Base-by-base conservation (phyloP, 768 basidiomycete species). In the Pleurotus djamor region DNA sequence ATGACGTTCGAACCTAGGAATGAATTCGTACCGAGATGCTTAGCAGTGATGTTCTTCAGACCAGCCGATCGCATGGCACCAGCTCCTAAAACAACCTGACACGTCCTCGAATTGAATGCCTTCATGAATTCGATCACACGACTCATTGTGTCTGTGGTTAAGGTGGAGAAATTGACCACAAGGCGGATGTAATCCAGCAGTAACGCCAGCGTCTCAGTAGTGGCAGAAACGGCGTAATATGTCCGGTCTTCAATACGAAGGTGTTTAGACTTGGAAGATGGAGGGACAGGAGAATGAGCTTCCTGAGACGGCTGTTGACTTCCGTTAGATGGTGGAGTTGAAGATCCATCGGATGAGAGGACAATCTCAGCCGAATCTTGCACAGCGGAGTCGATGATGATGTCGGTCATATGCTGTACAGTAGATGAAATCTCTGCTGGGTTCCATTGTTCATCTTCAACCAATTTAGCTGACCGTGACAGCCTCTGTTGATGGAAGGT, bases 1-100 rank as follows among this genome's bases (percentile, higher is more conserved):
- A 58, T 16, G 10, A 57, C 14, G 59, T 61, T 52, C 2, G 14
- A 59, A 38, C 51, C 57, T 54, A 28, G 13, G 58, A 61, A 48
- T 4, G 14, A 55, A 60, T 60, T 68, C 83, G 61, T 63, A 92
- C 94, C 95, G 21, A 99, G 81, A 77, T 99, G 96, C 72, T 94
- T 97, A 43, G 97, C 97, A 0, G 97, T 98, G 69, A 99, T 99
- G 69, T 98, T 96, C 74, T 93, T 98, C 67, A 99, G 74, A 5
- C 97, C 97, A 16, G 97, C 97, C 14, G 93, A 95, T 45, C 95
- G 82, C 96, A 98, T 98, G n/a, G 97, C 97, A 12, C 97, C 97
- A 7, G 97, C 97, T 3, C 97, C 97, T 7, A 99, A 80, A 0
- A 99, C 97, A 48, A 98, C 96, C 71, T 98, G 97, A 73, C 97